A percentile compares a stretch with the other conserved stretches of the same genome.
Evolutionary conservation across 306 rosid species (phyloP).

Genomic region (Dalbergia oliveri): DNA sequence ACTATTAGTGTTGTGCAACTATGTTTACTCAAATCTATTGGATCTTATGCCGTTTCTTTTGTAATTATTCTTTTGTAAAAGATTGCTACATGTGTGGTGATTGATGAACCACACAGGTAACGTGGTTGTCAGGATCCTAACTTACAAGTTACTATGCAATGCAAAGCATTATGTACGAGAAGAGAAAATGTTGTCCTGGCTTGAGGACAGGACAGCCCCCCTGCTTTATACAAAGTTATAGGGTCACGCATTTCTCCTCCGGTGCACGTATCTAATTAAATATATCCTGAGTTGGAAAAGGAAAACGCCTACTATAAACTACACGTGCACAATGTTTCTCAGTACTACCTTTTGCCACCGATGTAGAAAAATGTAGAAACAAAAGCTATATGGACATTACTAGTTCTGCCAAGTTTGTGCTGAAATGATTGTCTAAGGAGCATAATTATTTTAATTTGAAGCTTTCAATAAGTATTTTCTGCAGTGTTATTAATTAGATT

Average conservation of each 20-base stretch:
- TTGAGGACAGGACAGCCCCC: neutral
- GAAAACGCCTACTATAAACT: no score
- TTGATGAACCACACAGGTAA: neutral
- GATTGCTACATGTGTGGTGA: neutral
- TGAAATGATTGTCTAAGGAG: neutral
- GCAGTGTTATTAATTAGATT: neutral
- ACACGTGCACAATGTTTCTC: neutral
- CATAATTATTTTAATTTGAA: neutral
- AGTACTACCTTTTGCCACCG: neutral
- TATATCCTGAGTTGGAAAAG: no score
- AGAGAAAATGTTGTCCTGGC: slow-evolving; percentile 20
- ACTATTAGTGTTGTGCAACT: slow-evolving; percentile 13
- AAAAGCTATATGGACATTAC: neutral
- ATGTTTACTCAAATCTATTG: slow-evolving; percentile 5
- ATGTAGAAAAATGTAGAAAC: neutral
- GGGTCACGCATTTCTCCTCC: neutral
- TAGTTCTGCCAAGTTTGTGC: neutral
- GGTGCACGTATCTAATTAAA: no score
- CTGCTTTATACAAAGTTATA: slow-evolving; percentile 10
- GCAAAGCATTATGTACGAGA: neutral
- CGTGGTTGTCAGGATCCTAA: slow-evolving; percentile 32
- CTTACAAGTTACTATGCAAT: neutral
- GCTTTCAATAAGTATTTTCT: neutral
- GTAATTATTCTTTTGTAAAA: neutral
- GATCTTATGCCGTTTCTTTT: neutral